Base-by-base conservation (phyloP, 345 rosid species). In the Populus tremula region DNA sequence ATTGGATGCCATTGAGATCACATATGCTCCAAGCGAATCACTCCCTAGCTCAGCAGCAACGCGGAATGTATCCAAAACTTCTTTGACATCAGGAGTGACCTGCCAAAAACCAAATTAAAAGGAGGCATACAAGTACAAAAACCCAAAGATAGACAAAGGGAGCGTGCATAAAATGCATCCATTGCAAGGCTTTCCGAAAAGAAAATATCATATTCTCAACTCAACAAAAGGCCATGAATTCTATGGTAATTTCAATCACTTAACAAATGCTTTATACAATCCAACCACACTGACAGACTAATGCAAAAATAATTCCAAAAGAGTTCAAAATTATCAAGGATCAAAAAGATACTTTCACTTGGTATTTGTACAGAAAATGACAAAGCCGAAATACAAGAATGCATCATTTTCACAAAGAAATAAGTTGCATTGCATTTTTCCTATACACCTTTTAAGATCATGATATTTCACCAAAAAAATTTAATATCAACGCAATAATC, bases 1-100 rank as follows among this genome's bases (percentile, higher is more conserved):
- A 87, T 95, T 89, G 82, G 98, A 96, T 82, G 99, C 98, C 99
- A 96, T 93, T 49, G 99, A 96, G 74, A 96, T 96, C 79, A 96
- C 94, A 80, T 96, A 96, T 78, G 99, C 98, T 78, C 99, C 99
- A 82, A 96, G 96, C 29, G 94, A 91, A 79, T 93, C 96, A 77
- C 89, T 91, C 78, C 99, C 98, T 67, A 91, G 88, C 85, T 95
- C 99, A 69, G 99, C 98, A 82, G 97, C 98, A 45, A 93, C 97
- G 27, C 86, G 94, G 79, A 93, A 96, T 62, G 97, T 91, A 79
- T 96, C 94, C 82, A 93, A 77, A 62, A 92, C 93, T 91, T 96
- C 97, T 87, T 88, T 85, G 29, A 96, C 87, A 77, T 95, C 99
- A 67, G 89, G 85, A 71, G 88, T 77, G 78, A 96, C 98, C 98